Base-by-base conservation (phyloP, 1,284 basidiomycete genomes). In the Tilletia indica region DNA sequence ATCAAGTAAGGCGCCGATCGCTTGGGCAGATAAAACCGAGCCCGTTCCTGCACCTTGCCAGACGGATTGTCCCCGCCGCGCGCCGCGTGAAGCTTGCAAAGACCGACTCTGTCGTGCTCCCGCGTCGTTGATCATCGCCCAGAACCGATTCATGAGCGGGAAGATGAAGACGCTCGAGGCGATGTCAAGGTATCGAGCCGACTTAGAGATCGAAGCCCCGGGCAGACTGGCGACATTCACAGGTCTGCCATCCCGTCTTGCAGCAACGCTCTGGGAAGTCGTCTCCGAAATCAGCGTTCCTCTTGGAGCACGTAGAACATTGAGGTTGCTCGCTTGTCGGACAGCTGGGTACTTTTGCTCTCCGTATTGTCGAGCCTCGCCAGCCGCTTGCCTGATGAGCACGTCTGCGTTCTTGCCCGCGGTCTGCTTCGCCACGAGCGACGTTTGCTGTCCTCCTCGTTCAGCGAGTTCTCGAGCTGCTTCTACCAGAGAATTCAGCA, bases 81-180 rank as follows among this genome's bases (percentile, higher is more conserved):
- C 31, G n/a, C 48, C 45, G 19, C 54, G 39, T 12, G 38, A 16
- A 56, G n/a, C 54, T 16, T 16, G 14, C 3, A 51, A 12, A 39
- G 38, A 39, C n/a, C 68, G 45, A 36, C 54, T 58, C 21, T 54
- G 54, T 25, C 54, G 31, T 21, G 9, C 51, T 36, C 39, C 42
- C 2, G 39, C 21, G 45, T 73, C 42, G 31, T 49, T 25, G 25
- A 76, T 45, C 61, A 78, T 74, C 9, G 72, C 70, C 92, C 93
- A 96, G 85, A 97, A 96, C 8, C 91, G 89, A 78, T 93, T 92
- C 82, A 97, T 88, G 42, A 97, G 86, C 0, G 96, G 96, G 70
- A 91, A 89, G 69, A 97, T 88, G 79, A 86, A 84, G 61, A 72
- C 72, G 12, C 77, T 67, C 64, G 80, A 71, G 71, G 80, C 64